Percentiles rank a stretch among this genome's conserved stretches.
These are phyloP conservation scores for Bryoerythrophyllum caledonicum DNA, from an alignment of 225 moss, liverwort and hornwort species.

Conservation along the genomic window DNA sequence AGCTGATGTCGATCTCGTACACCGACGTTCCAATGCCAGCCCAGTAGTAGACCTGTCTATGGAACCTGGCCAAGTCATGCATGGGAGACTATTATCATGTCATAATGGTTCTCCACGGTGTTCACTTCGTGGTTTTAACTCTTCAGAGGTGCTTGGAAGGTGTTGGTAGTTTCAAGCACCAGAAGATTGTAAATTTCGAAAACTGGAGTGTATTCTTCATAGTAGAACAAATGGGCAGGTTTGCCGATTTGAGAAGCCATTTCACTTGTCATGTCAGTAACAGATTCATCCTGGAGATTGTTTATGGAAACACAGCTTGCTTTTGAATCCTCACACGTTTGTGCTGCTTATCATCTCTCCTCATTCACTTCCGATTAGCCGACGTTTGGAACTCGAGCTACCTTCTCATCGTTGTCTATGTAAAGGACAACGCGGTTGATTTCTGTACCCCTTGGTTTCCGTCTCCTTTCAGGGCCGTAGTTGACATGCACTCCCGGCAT, in stretches of 20 bases:
- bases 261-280: neutral
- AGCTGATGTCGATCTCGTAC: conserved; percentile 49
- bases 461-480: conserved; percentile 31
- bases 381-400: conserved; percentile 38
- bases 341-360: conserved; percentile 5
- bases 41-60: conserved; percentile 27
- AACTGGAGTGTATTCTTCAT: conserved; percentile 9
- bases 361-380: conserved; percentile 21
- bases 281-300: neutral
- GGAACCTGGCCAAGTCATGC: neutral
- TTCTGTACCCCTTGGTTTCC: conserved; percentile 24
- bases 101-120: neutral
- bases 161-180: conserved; percentile 10
- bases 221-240: conserved; percentile 15
- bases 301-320: neutral
- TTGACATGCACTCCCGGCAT: conserved; percentile 56
- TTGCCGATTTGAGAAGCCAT: conserved; percentile 9
- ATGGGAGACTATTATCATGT: neutral
- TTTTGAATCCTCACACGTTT: neutral
- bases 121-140: conserved; percentile 6
- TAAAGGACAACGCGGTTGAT: conserved; percentile 53
- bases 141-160: conserved; percentile 16
- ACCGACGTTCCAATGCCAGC: conserved; percentile 33
- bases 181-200: conserved; percentile 24
- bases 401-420: conserved; percentile 37